These are phyloP conservation scores for Leccinum sublutescens DNA, from an alignment of 768 basidiomycete species.

Conservation along the genomic window DNA sequence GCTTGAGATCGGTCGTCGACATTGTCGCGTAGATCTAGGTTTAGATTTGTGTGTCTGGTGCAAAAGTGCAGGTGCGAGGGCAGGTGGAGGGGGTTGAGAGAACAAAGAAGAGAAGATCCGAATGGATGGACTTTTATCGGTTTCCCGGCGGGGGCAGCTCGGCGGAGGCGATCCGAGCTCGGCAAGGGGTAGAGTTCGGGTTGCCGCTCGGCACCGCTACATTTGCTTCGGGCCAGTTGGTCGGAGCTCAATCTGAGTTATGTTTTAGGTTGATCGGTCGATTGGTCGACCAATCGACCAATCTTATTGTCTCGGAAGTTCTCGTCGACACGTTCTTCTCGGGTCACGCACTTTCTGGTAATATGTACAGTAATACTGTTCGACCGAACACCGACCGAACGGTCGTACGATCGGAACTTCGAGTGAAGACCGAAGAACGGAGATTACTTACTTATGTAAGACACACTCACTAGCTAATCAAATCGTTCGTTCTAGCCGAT, in stretches of 20 bases:
- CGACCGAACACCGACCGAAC: neutral
- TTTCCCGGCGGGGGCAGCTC: neutral
- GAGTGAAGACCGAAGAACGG: neutral
- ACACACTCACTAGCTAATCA: neutral
- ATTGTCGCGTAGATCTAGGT: conserved; percentile 7
- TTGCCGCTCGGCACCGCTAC: too few relatives aligned
- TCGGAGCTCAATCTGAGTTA: neutral
- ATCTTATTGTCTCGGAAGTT: neutral
- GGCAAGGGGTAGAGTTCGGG: neutral
- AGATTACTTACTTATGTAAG: neutral
- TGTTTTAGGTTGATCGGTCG: neutral
- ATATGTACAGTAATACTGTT: too few relatives aligned
- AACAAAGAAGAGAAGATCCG: neutral
- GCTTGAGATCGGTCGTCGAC: conserved; percentile 34
- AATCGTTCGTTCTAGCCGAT: neutral
- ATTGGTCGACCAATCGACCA: neutral
- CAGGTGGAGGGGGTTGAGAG: neutral
- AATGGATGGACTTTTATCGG: neutral
- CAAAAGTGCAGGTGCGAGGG: neutral
- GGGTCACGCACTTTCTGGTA: neutral
- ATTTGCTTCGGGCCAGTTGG: too few relatives aligned
- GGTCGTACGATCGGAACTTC: neutral
- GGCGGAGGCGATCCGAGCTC: neutral
- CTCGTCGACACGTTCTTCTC: neutral
- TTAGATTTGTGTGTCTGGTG: neutral